Base-by-base conservation (phyloP, 305 asterid genomes). In the Fraxinus velutina region DNA sequence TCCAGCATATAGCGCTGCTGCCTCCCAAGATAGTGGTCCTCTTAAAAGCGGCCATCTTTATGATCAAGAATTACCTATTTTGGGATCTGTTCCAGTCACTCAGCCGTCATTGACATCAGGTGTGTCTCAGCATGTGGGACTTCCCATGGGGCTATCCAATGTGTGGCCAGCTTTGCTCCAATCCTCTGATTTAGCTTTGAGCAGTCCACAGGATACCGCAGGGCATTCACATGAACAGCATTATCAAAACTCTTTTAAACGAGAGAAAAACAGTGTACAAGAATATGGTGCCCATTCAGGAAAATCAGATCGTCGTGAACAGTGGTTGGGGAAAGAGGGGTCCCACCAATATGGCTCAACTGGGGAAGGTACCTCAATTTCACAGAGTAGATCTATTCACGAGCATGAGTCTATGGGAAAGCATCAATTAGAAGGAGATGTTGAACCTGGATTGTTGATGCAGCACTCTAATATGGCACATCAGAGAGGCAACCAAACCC, bases 131-230 rank as follows among this genome's bases (percentile, higher is more conserved):
- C 78, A 64, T 72, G 74, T 77, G 50, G 86, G 83, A 78, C 74
- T 68, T 84, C 73, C 84, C 8, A 7, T 75, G 32, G 85, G 77
- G 42, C 71, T 22, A 66, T 79, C 88, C 6, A 74, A 86, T 73
- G 81, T 33, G 55, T 68, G 86, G 79, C 66, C 82, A 55, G 83
- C 73, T 77, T 71, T 85, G 78, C 80, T 88, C 27, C 82, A 50
- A 62, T 81, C 89, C 68, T 83, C 87, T 70, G 89, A 85, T 85
- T 88, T 90, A 64, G 83, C 82, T 22, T 82, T 87, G 75, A 79
- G 86, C 91, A 80, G 86, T 47, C 73, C n/a, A 22, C 87, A 85
- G 60, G 77, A 79, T 50, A 73, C 85, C 22, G 76, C 85, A 5
- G 81, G 78, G 70, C 78, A 83, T 82, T 84, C 85, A 34, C 80